phyloP scores from a whole-genome alignment of 306 rosid species.

The Corylus americana region DNA sequence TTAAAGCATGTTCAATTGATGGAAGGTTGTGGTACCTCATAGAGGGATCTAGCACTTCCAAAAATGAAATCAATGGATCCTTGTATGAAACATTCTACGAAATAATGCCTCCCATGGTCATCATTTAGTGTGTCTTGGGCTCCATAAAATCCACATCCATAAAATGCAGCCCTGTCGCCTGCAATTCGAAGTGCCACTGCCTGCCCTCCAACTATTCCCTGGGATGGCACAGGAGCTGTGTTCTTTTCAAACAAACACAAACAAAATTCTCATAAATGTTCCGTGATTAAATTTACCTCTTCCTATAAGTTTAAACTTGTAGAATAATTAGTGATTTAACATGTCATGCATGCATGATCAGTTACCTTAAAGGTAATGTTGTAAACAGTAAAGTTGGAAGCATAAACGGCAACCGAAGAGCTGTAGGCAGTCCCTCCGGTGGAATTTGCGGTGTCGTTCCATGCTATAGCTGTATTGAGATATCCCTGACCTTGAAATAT shows the following conservation, averaged over 20 bases:
- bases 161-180: slow-evolving; percentile 73
- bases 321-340: too few relatives aligned
- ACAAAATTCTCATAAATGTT: neutral
- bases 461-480: slow-evolving; percentile 61
- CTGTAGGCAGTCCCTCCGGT: slow-evolving; percentile 67
- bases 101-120: slow-evolving; percentile 77
- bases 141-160: slow-evolving; percentile 87
- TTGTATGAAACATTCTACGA: slow-evolving; percentile 67
- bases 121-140: slow-evolving; percentile 84
- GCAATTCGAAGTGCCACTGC: slow-evolving; percentile 71
- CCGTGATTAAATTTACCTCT: too few relatives aligned
- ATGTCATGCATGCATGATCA: neutral
- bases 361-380: slow-evolving; percentile 78
- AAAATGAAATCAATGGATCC: slow-evolving; percentile 92
- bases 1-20: neutral
- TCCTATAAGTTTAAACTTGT: too few relatives aligned
- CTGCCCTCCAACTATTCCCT: slow-evolving; percentile 69
- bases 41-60: slow-evolving; percentile 75
- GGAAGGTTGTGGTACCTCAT: slow-evolving; percentile 47
- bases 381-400: slow-evolving; percentile 68
- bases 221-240: slow-evolving; percentile 57
- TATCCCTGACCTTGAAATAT: slow-evolving; percentile 76
- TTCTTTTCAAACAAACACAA: slow-evolving; percentile 37
- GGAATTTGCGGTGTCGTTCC: slow-evolving; percentile 88
- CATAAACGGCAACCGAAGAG: slow-evolving; percentile 55